These are phyloP conservation scores for Schizochytrium sp. DNA, from an alignment of 108 stramenopile genomes.

Conservation along the genomic window DNA sequence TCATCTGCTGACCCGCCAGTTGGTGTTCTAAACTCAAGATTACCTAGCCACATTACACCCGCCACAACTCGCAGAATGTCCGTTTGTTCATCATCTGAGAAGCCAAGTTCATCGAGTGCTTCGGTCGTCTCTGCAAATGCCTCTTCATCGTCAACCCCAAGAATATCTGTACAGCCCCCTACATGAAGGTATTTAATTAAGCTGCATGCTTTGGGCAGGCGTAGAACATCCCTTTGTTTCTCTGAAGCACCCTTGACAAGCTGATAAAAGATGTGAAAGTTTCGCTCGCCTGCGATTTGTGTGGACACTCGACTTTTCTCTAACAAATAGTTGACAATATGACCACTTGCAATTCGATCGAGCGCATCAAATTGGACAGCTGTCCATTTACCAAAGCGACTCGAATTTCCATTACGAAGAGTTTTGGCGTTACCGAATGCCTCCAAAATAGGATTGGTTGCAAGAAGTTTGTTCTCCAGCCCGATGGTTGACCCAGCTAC, in stretches of 20 bases:
- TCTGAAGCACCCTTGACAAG: constrained; percentile 46
- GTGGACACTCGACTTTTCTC: constrained; percentile 67
- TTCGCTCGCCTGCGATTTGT: constrained; percentile 64
- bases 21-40: constrained; percentile 80
- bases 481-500: constrained; percentile 63
- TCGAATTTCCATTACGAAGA: constrained; percentile 72
- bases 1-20: not conserved
- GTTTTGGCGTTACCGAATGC: constrained; percentile 99
- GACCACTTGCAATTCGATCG: constrained; percentile 42
- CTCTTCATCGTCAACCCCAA: constrained; percentile 62
- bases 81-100: constrained; percentile 55
- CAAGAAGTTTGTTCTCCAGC: constrained; percentile 91
- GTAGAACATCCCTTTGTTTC: constrained; percentile 48
- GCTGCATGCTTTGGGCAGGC: constrained; percentile 62
- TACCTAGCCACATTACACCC: constrained; percentile 70
- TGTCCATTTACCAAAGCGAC: constrained; percentile 68
- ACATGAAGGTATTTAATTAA: constrained; percentile 45
- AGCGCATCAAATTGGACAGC: constrained; percentile 61
- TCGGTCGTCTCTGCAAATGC: constrained; percentile 25
- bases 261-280: constrained; percentile 73
- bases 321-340: constrained; percentile 67
- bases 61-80: constrained; percentile 64
- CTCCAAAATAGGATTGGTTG: constrained; percentile 98
- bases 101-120: constrained; percentile 59
- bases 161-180: constrained; percentile 59